Percentiles rank a stretch among this genome's conserved stretches.
Evolutionary conservation across 2,329 filamentous ascomycete genomes (phyloP).

Genomic region (Sordariomycetes sp.): DNA sequence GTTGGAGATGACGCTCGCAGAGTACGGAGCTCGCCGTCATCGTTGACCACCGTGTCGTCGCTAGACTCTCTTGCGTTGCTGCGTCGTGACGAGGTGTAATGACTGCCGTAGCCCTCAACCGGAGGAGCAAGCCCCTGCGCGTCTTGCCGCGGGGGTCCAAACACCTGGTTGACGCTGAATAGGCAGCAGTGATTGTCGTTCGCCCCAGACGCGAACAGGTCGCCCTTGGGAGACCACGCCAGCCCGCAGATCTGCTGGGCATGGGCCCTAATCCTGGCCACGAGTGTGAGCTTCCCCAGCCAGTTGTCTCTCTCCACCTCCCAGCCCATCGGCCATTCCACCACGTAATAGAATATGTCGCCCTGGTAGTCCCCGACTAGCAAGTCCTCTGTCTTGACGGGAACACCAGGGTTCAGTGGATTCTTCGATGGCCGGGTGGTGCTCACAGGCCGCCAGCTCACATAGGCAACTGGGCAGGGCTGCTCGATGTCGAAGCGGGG

Average conservation of each 20-base stretch:
- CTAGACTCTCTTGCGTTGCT: slow-evolving; percentile 4
- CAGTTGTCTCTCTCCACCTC: slow-evolving; percentile 57
- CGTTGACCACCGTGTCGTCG: slow-evolving; percentile 8
- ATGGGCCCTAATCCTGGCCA: slow-evolving; percentile 70
- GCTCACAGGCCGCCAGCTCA: slow-evolving; percentile 66
- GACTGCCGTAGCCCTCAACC: slow-evolving; percentile 2
- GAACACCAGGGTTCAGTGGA: slow-evolving; percentile 30
- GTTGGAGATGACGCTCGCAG: slow-evolving; percentile 18
- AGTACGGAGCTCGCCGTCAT: slow-evolving; percentile 15
- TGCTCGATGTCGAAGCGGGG: slow-evolving; percentile 69
- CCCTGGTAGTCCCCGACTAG: slow-evolving; percentile 78
- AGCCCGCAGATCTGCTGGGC: slow-evolving; percentile 87
- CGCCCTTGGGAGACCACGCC: slow-evolving; percentile 72
- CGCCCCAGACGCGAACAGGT: slow-evolving; percentile 73
- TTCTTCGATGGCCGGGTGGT: slow-evolving; percentile 41
- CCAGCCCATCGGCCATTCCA: slow-evolving; percentile 69
- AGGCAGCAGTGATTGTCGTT: slow-evolving; percentile 88
- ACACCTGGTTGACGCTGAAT: slow-evolving; percentile 57
- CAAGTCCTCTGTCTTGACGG: slow-evolving; percentile 67
- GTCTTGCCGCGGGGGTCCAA: slow-evolving; percentile 3
- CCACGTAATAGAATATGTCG: slow-evolving; percentile 74
- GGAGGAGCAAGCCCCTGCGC: neutral
- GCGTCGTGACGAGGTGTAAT: neutral
- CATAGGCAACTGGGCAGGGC: slow-evolving; percentile 61
- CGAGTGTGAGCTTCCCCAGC: slow-evolving; percentile 66